Evolutionary conservation across 768 basidiomycete species (phyloP).

Genomic region (Piloderma croceum): DNA sequence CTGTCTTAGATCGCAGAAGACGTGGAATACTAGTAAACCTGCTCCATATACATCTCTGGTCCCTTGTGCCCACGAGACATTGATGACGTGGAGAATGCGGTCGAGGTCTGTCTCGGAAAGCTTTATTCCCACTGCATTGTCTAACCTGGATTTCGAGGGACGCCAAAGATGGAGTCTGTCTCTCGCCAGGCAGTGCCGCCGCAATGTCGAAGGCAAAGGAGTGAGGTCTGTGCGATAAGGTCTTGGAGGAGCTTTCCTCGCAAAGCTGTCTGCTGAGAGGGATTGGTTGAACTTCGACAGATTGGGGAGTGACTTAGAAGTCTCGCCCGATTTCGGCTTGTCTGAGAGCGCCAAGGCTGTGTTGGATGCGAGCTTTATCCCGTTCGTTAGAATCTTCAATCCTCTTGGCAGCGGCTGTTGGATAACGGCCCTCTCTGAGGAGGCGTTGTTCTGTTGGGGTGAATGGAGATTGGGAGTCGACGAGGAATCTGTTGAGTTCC

Average conservation of each 20-base stretch:
- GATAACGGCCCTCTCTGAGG: too few relatives aligned
- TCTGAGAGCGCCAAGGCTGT: too few relatives aligned
- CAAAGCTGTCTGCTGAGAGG: too few relatives aligned
- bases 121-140: neutral
- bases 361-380: too few relatives aligned
- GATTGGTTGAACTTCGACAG: too few relatives aligned
- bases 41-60: slow-evolving; percentile 15
- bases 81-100: slow-evolving; percentile 18
- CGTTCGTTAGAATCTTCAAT: too few relatives aligned
- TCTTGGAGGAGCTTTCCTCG: too few relatives aligned
- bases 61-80: slow-evolving; percentile 3
- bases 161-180: slow-evolving; percentile 24
- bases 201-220: neutral
- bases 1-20: slow-evolving; percentile 7
- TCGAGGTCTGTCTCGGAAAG: slow-evolving; percentile 17
- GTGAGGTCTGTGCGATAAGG: slow-evolving; percentile 3
- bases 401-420: too few relatives aligned
- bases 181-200: slow-evolving; percentile 12
- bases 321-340: too few relatives aligned
- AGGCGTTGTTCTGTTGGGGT: too few relatives aligned
- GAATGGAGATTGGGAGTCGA: too few relatives aligned
- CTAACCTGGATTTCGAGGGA: slow-evolving; percentile 6
- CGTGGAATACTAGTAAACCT: slow-evolving; percentile 14
- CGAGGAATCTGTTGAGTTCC: slow-evolving; percentile 18
- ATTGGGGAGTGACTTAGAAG: too few relatives aligned